phyloP scores from a whole-genome alignment of 176 grass and related monocot genomes.

The Ensete ventricosum region DNA sequence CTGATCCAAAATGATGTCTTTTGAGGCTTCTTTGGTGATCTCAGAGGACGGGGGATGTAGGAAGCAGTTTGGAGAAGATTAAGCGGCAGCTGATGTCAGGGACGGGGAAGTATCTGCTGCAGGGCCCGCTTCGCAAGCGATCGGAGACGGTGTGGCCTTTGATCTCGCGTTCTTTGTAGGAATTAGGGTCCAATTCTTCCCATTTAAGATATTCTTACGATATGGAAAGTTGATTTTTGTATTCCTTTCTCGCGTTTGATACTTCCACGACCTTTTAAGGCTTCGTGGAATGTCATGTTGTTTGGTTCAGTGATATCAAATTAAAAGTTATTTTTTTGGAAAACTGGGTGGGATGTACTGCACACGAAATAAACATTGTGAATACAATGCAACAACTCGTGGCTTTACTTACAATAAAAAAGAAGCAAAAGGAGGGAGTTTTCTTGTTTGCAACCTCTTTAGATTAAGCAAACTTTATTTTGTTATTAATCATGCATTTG shows the following conservation, averaged over 20 bases:
- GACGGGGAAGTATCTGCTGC: conserved; percentile 80
- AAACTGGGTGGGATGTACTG: too few relatives aligned
- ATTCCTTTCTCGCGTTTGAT: not conserved
- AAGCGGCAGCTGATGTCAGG: conserved; percentile 82
- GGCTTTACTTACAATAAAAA: too few relatives aligned
- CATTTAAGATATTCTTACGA: not conserved
- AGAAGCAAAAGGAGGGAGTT: too few relatives aligned
- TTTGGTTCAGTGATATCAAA: not conserved
- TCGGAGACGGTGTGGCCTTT: conserved; percentile 71
- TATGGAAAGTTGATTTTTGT: not conserved
- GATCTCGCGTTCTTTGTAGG: not conserved
- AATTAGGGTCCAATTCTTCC: conserved; percentile 16
- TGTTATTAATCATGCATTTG: too few relatives aligned
- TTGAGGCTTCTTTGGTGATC: conserved; percentile 13
- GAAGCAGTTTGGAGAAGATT: conserved; percentile 86
- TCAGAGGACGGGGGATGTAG: conserved; percentile 37
- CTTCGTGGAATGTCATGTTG: not conserved
- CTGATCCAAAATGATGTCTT: conserved; percentile 9
- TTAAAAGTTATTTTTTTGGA: too few relatives aligned
- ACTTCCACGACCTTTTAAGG: too few relatives aligned
- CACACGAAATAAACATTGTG: too few relatives aligned
- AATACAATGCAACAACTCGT: too few relatives aligned
- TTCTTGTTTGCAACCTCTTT: too few relatives aligned
- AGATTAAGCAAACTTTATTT: too few relatives aligned
- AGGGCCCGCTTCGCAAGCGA: conserved; percentile 88